Conservation (phyloP, 805 yeast species). For the Maudiozyma bulderi region DNA sequence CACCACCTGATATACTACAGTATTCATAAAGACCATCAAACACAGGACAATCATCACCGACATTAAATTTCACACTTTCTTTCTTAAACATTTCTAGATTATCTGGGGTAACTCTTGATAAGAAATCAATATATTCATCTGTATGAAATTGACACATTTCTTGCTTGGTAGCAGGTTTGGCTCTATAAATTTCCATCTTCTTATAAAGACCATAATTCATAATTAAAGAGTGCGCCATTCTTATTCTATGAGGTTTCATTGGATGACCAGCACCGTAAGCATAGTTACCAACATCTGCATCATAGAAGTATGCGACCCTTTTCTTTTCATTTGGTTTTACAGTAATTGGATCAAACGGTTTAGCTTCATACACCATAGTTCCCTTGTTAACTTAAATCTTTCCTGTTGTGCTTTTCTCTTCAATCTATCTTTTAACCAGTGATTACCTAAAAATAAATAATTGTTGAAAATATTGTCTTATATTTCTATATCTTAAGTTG, state of each 20-base stretch:
- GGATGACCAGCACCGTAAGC: conserved; percentile 98
- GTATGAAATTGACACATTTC: conserved; percentile 98
- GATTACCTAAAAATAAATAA: too few relatives aligned
- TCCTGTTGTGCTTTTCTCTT: too few relatives aligned
- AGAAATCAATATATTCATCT: conserved; percentile 91
- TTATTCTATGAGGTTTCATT: conserved; percentile 96
- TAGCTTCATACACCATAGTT: conserved; percentile 38
- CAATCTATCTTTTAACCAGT: too few relatives aligned
- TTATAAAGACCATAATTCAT: conserved; percentile 96
- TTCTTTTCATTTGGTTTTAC: conserved; percentile 42
- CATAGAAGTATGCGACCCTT: conserved; percentile 72
- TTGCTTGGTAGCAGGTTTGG: conserved; percentile 95
- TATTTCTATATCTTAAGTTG: too few relatives aligned
- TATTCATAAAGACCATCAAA: conserved; percentile 93
- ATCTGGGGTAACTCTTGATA: conserved; percentile 86
- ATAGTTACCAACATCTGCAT: conserved; percentile 92
- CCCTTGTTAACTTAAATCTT: not conserved
- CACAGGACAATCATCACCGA: conserved; percentile 91
- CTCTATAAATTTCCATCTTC: conserved; percentile 94
- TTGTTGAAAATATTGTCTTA: too few relatives aligned
- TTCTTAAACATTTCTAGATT: conserved; percentile 77
- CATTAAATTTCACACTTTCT: conserved; percentile 81
- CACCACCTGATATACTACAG: conserved; percentile 83
- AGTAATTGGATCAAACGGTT: conserved; percentile 55
- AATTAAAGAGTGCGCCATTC: conserved; percentile 95